Evolutionary conservation across 345 rosid species (phyloP).

Genomic region (Arabidopsis arenosa): DNA sequence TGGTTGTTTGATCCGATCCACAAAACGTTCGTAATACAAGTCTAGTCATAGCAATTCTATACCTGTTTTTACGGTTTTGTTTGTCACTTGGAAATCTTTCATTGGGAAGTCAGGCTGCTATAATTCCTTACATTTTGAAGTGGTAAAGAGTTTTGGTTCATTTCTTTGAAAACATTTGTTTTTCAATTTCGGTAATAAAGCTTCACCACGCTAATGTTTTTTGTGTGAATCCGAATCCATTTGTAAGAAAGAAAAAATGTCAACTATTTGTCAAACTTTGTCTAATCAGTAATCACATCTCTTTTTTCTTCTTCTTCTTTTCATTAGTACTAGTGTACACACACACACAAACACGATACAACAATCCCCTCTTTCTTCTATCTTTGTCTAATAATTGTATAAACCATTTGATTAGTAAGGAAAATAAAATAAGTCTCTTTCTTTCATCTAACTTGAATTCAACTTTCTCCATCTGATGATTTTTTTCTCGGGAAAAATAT

Average conservation of each 20-base stretch:
- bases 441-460: constrained; percentile 20
- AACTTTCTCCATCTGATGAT: constrained; percentile 9
- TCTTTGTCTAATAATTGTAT: constrained; percentile 32
- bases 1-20: neutral
- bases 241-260: neutral
- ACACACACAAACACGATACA: constrained; percentile 12
- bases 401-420: constrained; percentile 9
- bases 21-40: neutral
- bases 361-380: constrained; percentile 24
- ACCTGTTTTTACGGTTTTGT: neutral
- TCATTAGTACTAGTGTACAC: constrained; percentile 19
- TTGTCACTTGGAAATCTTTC: no score
- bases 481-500: constrained; percentile 4
- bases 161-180: neutral
- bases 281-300: constrained; percentile 13
- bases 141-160: neutral
- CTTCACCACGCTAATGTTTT: no score
- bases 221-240: neutral
- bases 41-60: neutral
- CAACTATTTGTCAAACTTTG: neutral
- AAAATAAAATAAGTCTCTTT: neutral
- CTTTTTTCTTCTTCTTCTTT: neutral
- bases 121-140: neutral
- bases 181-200: neutral
- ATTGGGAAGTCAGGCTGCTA: neutral